Evolutionary conservation across 108 stramenopile genomes (phyloP).

Genomic region (Nitzschia inconspicua): DNA sequence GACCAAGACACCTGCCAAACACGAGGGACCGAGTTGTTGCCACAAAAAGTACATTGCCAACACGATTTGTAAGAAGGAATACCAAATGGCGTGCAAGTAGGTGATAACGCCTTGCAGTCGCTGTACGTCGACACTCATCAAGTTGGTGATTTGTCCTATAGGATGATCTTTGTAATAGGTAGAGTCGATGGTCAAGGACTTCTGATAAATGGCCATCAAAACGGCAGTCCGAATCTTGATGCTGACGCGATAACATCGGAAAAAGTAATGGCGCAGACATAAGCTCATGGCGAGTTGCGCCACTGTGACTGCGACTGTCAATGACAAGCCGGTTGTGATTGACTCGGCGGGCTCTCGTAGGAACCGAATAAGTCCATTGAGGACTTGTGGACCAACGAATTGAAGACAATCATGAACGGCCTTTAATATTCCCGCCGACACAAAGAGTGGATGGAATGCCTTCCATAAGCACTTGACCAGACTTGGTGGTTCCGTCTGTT

Average conservation of each 20-base stretch:
- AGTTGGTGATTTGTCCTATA: slow-evolving; percentile 82
- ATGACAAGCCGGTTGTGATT: slow-evolving; percentile 30
- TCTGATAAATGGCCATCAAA: slow-evolving; percentile 67
- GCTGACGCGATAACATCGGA: slow-evolving; percentile 69
- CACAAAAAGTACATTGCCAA: slow-evolving; percentile 82
- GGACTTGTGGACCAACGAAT: slow-evolving; percentile 77
- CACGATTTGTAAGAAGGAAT: slow-evolving; percentile 74
- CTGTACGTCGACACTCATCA: slow-evolving; percentile 91
- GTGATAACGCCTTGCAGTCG: slow-evolving; percentile 77
- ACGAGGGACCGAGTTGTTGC: slow-evolving; percentile 69
- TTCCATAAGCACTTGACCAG: slow-evolving; percentile 35
- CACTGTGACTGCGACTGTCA: slow-evolving; percentile 40
- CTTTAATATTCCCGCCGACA: slow-evolving; percentile 60
- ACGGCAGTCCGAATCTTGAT: slow-evolving; percentile 73
- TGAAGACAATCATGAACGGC: slow-evolving; percentile 64
- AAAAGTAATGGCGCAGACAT: slow-evolving; percentile 82
- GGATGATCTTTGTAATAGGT: slow-evolving; percentile 39
- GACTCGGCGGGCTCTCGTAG: slow-evolving; percentile 40
- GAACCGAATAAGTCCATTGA: slow-evolving; percentile 57
- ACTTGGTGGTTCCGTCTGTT: slow-evolving; percentile 19
- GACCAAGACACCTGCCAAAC: slow-evolving; percentile 82
- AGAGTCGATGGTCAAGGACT: slow-evolving; percentile 61
- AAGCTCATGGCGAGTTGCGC: slow-evolving; percentile 65
- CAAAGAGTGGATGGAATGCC: slow-evolving; percentile 52
- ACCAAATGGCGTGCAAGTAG: slow-evolving; percentile 87